Conservation (phyloP, 106 monocot species). For the Triglochin maritima region DNA sequence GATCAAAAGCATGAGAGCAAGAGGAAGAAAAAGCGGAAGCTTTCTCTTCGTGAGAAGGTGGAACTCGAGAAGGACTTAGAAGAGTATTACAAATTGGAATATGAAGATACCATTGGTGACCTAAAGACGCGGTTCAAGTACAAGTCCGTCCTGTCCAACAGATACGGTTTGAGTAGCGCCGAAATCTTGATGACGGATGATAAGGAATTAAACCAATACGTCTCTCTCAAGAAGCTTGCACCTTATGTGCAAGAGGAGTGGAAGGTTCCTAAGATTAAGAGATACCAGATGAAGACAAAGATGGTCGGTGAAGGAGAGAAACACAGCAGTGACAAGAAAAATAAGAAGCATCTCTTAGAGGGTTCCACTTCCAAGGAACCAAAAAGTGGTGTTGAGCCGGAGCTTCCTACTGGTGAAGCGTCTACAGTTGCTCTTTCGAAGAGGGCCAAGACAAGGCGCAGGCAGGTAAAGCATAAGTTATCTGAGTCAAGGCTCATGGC, state of each 20-base stretch:
- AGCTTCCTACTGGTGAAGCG: not conserved
- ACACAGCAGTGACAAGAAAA: not conserved
- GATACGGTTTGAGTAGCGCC: slow-evolving; percentile 48
- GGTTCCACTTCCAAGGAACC: not conserved
- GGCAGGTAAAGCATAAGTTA: slow-evolving; percentile 13
- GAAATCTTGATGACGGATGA: slow-evolving; percentile 73
- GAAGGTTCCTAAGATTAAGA: slow-evolving; percentile 46
- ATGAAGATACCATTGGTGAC: slow-evolving; percentile 92
- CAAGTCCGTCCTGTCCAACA: slow-evolving; percentile 47
- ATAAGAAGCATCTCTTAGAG: slow-evolving; percentile 5
- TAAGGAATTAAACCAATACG: slow-evolving; percentile 91
- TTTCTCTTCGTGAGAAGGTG: slow-evolving; percentile 62
- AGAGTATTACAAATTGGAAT: slow-evolving; percentile 96
- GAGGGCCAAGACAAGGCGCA: slow-evolving; percentile 13
- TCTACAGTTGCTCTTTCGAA: slow-evolving; percentile 3
- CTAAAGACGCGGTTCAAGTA: slow-evolving; percentile 92
- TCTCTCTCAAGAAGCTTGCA: slow-evolving; percentile 78
- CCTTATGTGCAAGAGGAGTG: slow-evolving; percentile 81
- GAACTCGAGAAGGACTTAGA: slow-evolving; percentile 91
- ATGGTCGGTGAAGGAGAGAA: slow-evolving; percentile 19
- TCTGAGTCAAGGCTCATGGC: slow-evolving; percentile 18
- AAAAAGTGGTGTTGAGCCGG: not conserved
- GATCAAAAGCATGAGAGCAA: slow-evolving; percentile 14
- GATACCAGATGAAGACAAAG: slow-evolving; percentile 63
- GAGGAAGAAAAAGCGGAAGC: slow-evolving; percentile 25